Evolutionary conservation across 805 yeast species (phyloP), one percentile per base, ranked within the genome.

Genomic region (Starmera caribaea): DNA sequence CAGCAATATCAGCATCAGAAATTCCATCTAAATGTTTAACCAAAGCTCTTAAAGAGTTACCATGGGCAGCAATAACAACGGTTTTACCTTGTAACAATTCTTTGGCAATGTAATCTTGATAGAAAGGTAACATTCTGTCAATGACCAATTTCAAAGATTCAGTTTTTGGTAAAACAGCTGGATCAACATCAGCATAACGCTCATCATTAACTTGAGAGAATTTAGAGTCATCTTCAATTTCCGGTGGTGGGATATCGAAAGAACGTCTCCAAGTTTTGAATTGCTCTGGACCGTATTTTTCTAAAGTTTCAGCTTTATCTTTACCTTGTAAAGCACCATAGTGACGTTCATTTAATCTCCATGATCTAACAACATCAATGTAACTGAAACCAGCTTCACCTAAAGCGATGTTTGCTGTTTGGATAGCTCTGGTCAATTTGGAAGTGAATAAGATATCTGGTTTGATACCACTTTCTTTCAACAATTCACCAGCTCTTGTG

Each of bases 291-390:
- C 97, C 97, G 71, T 76, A 89, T 57, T 76, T 66, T 58, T 78
- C 89, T 61, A 88, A 76, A 52, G 96, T 83, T 57, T 74, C 89
- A 54, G 96, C 96, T 75, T 89, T 89, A 76, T 90, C 94, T 74
- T 90, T 88, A 67, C 97, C 97, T 73, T 90, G 97, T 60, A 89
- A 78, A 55, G 87, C 97, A 77, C 97, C 97, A 74, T 89, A 89
- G 71, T 89, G 97, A 77, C 97, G 92, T 75, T 89, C 97, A 74
- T 89, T 89, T 65, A 89, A 78, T 77, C 97, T 84, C 97, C 97
- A 90, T 41, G 90, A 76, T 76, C 97, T 85, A 68, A 81, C 78
- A 57, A 84, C 94, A 59, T 94, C 96, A 52, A 89, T 76, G 76
- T 79, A 89, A 54, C 86, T 69, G 63, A 88, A 85, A 68, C 88